Evolutionary conservation across 1,139 yeast genomes (phyloP).

Genomic region (Taphrina flavorubra): DNA sequence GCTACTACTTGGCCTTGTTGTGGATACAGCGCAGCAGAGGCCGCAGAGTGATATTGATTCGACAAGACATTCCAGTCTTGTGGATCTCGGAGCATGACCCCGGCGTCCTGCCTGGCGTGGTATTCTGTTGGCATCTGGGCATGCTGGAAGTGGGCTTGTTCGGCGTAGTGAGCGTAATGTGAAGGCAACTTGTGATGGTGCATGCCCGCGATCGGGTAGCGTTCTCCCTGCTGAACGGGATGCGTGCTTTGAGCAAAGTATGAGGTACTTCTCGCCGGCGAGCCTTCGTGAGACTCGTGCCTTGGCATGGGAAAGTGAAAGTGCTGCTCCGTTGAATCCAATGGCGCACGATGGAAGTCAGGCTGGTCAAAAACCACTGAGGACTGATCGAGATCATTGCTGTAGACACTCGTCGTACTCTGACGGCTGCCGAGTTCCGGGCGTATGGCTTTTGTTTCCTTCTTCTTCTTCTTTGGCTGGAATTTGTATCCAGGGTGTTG

Average conservation of each 20-base stretch:
- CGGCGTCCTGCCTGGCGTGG: not conserved
- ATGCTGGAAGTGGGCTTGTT: not conserved
- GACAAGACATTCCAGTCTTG: slow-evolving; percentile 5
- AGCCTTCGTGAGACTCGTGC: not conserved
- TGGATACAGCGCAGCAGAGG: slow-evolving; percentile 5
- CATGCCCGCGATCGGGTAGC: not conserved
- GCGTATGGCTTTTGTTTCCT: slow-evolving; percentile 17
- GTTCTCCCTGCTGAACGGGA: not conserved
- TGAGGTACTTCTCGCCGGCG: too few species aligned
- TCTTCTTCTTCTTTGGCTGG: slow-evolving; percentile 43
- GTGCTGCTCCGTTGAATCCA: not conserved
- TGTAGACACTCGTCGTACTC: not conserved
- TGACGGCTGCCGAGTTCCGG: not conserved
- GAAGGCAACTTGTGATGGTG: not conserved
- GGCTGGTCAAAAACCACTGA: not conserved
- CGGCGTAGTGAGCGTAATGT: slow-evolving; percentile 15
- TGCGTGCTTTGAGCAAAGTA: not conserved
- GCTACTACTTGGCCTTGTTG: not conserved
- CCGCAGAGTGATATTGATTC: not conserved
- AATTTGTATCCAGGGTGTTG: slow-evolving; percentile 44
- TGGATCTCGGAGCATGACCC: not conserved
- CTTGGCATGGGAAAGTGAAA: not conserved
- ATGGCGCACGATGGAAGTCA: not conserved
- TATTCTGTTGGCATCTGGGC: not conserved
- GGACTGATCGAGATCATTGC: not conserved